Evolutionary conservation across 176 grass and related monocot species (phyloP), one percentile per base, ranked within the genome.

Genomic region (Tillandsia leiboldiana): DNA sequence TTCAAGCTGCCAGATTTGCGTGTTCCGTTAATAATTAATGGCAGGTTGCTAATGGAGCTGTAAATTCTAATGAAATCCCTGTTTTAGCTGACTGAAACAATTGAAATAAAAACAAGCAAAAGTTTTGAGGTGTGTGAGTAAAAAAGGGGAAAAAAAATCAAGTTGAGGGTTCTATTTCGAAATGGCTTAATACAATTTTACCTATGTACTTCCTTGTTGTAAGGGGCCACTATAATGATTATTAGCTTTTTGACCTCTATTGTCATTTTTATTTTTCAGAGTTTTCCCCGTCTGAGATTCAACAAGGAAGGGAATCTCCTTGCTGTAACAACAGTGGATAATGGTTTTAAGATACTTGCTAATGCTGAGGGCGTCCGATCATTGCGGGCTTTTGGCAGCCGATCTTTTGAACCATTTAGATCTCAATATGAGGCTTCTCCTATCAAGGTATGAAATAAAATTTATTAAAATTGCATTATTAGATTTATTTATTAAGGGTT

Each of bases 261-360:
- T 13, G 15, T 75, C 48, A 70, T 22, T 82, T 75, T 27, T 74
- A 82, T 89, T 33, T 71, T 50, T 48, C 72, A 92, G 93, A 53
- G 68, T 77, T 67, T 80, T 78, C 93, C 93, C 66, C 78, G 89
- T 20, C 51, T 97, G 74, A 97, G 86, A 76, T 97, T 97, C 90
- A 97, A 97, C 74, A 97, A 90, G 81, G 83, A 92, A 79, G 93
- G 93, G 72, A 97, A 89, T 90, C 86, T 97, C 66, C 93, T 97
- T 66, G 93, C 89, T 78, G 89, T 90, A 71, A 92, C 86, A 57
- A 97, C 93, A 26, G 67, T 79, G n/a, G 93, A 97, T 66, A 89
- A 85, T 49, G 83, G 93, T 70, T 72, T 97, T 79, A 97, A 92
- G 74, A 90, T 97, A 85, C 86, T 97, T 50, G 93, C 93, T 68